Base-by-base conservation (phyloP, 805 yeast species). In the Metschnikowia noctiluminum region DNA sequence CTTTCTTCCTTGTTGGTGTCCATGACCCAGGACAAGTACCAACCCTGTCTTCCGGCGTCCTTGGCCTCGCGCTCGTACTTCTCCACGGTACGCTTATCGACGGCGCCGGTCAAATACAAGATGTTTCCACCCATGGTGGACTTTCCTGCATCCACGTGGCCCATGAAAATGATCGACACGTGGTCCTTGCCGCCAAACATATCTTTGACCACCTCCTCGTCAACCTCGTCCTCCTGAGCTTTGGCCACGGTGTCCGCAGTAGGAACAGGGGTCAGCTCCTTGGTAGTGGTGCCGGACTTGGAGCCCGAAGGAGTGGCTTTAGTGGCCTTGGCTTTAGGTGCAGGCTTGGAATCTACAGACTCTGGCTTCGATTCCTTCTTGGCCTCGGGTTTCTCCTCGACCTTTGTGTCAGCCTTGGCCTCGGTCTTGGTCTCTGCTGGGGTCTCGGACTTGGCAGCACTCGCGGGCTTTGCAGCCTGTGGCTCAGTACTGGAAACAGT, bases 21-120 rank as follows among this genome's bases (percentile, higher is more conserved):
- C 97, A 94, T 91, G 61, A 94, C 95, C 99, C 99, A 94, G 8
- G 98, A 91, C 60, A 94, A 77, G 69, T 94, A 94, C 99, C 99
- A 94, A 70, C 97, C 97, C 76, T 94, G 99, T 77, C 98, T 87
- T 70, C 99, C 98, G 40, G 98, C 98, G 62, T 94, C 99, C 70
- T 90, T 90, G 52, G 99, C 99, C 73, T 94, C 99, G 69, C 91
- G 83, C 76, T 94, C 98, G 67, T 92, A 92, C 71, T 94, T 94
- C 61, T 94, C 99, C 57, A 94, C 94, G 16, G 97, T 92, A 76
- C 99, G 88, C 79, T 94, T 94, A 71, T 94, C 99, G 52, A 94
- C 99, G 42, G 97, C 89, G 53, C 98, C 98, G 21, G 98, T 92
- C 63, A 94, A 76, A 65, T 78, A 92, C 56, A 94, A 79, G 59